A percentile compares a stretch with the other conserved stretches of the same genome.
These are phyloP conservation scores for Neolentinus lepideus DNA, from an alignment of 1,284 basidiomycete genomes.

Conservation along the genomic window DNA sequence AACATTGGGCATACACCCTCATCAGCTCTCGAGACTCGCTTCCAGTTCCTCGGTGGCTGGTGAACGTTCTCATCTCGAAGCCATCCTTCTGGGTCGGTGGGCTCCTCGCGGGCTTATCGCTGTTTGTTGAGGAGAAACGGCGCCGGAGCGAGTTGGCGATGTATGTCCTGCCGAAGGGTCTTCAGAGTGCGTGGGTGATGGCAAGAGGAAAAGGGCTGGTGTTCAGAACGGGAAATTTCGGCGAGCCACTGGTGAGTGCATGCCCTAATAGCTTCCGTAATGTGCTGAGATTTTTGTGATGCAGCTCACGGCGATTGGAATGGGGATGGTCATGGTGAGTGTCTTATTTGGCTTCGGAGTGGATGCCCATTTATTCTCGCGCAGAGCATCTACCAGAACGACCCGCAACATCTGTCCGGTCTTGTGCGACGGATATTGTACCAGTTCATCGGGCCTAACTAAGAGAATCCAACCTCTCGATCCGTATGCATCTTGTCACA, in stretches of 20 bases:
- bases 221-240: slow-evolving; percentile 66
- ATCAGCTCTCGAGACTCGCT: slow-evolving; percentile 18
- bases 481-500: too few species aligned
- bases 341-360: background rate
- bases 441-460: slow-evolving; percentile 89
- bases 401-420: slow-evolving; percentile 84
- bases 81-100: slow-evolving; percentile 75
- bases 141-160: slow-evolving; percentile 84
- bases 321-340: slow-evolving; percentile 87
- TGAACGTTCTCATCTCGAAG: slow-evolving; percentile 57
- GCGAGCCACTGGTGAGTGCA: slow-evolving; percentile 53
- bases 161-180: slow-evolving; percentile 90
- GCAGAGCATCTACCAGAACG: slow-evolving; percentile 53
- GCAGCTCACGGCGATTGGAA: slow-evolving; percentile 62
- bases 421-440: slow-evolving; percentile 84
- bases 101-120: slow-evolving; percentile 66
- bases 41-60: background rate
- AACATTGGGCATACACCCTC: slow-evolving; percentile 49
- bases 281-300: background rate
- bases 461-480: too few species aligned
- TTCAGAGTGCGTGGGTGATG: slow-evolving; percentile 85
- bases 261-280: background rate
- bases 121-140: slow-evolving; percentile 84
- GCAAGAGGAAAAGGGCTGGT: slow-evolving; percentile 74
- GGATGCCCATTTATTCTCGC: slow-evolving; percentile 1